Evolutionary conservation across 768 basidiomycete species (phyloP).

Genomic region (Pulveroboletus sp.): DNA sequence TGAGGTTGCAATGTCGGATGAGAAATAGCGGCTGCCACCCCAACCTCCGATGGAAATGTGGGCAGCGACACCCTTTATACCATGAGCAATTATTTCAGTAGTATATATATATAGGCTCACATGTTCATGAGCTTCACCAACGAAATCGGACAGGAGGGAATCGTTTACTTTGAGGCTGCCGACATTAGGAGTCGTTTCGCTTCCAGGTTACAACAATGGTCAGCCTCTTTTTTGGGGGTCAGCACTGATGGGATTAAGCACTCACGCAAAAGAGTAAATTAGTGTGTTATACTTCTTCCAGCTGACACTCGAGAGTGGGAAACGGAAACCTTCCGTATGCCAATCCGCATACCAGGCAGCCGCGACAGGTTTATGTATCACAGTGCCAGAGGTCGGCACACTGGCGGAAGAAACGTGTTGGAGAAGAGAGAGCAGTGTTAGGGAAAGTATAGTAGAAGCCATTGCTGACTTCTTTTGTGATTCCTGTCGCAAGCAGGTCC

Average conservation of each 20-base stretch:
- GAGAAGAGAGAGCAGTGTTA: neutral
- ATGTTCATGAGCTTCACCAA: slow-evolving; percentile 38
- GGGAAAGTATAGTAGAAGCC: neutral
- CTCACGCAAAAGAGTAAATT: slow-evolving; percentile 63
- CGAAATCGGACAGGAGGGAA: slow-evolving; percentile 57
- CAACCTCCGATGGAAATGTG: slow-evolving; percentile 67
- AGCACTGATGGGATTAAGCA: too few relatives aligned
- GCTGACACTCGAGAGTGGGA: slow-evolving; percentile 49
- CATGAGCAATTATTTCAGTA: neutral
- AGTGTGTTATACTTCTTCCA: slow-evolving; percentile 66
- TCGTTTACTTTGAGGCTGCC: slow-evolving; percentile 35
- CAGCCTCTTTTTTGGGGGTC: neutral
- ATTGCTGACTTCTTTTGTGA: neutral
- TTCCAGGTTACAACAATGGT: slow-evolving; percentile 13
- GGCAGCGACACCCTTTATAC: slow-evolving; percentile 49
- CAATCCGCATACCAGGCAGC: slow-evolving; percentile 62
- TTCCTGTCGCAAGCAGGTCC: too few relatives aligned
- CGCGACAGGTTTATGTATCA: slow-evolving; percentile 40
- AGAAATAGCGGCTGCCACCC: slow-evolving; percentile 62
- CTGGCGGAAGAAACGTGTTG: neutral
- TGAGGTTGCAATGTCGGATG: slow-evolving; percentile 51
- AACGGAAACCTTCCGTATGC: slow-evolving; percentile 48
- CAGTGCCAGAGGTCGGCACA: slow-evolving; percentile 28
- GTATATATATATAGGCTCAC: slow-evolving; percentile 19
- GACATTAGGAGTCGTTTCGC: slow-evolving; percentile 33